Evolutionary conservation across 306 rosid genomes (phyloP), one percentile per base, ranked within the genome.

Genomic region (Vigna hirtella): DNA sequence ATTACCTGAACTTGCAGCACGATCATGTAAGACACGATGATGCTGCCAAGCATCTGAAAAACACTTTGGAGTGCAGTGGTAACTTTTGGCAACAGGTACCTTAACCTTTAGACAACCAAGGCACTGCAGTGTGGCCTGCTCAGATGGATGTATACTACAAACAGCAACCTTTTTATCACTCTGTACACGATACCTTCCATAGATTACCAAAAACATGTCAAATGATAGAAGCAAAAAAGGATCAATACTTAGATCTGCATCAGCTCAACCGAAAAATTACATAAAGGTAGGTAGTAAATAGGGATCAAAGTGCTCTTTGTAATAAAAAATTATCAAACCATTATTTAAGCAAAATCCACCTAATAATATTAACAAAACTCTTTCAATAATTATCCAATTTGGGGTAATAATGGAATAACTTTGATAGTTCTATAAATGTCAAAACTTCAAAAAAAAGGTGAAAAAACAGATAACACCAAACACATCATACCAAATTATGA

Each of bases 41-140:
- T 96, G 99, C 84, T 96, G 99, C 99, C 99, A 96, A 51, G 99
- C 97, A 77, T 96, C 99, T 34, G 98, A 96, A 82, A 96, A 96
- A 83, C 99, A 96, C 87, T 96, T 96, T 17, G 99, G 88, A 9
- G 97, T 81, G 89, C 99, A 96, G 71, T 96, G 99, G 61, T 93
- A 96, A 78, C 99, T 96, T 84, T 93, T 96, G 51, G 93, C 71
- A 78, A 89, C 91, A 69, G 98, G 94, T 64, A 96, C 86, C 90
- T 93, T 96, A 68, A 91, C 94, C 88, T 96, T 93, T 22, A 96
- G 83, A 84, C 99, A 96, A 62, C 97, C 98, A 77, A 96, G 81
- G 85, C 99, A 96, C 91, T 96, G 99, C 81, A 96, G 69, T 48
- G 98, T 93, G 49, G 99, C 99, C 85, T 86, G 96, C 89, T 96